Evolutionary conservation across 371 early-diverging fungal genomes (phyloP).

Genomic region (Apophysomyces ossiformis): DNA sequence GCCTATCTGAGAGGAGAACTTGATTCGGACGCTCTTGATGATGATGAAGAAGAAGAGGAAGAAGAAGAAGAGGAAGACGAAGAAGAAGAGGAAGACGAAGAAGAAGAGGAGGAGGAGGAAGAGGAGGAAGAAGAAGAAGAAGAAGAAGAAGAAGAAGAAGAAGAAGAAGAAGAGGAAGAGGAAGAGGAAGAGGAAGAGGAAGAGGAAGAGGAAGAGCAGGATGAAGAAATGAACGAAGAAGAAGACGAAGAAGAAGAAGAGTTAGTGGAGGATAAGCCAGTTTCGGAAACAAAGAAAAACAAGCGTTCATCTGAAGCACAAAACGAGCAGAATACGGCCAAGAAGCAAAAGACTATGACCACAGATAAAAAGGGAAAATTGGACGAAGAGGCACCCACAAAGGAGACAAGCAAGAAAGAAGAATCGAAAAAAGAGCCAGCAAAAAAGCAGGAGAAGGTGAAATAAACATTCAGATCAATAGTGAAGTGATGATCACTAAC

Average conservation of each 20-base stretch:
- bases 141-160: not conserved
- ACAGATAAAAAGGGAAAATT: constrained; percentile 11
- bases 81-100: not conserved
- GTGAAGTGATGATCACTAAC: not conserved
- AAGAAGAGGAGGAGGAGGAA: not conserved
- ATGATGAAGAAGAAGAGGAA: constrained; percentile 26
- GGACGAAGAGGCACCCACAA: constrained; percentile 15
- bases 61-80: constrained; percentile 18
- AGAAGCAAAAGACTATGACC: constrained; percentile 24
- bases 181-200: constrained; percentile 7
- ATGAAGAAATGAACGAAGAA: not conserved
- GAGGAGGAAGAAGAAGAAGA: constrained; percentile 6
- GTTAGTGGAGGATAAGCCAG: constrained; percentile 13
- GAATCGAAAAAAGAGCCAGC: constrained; percentile 7
- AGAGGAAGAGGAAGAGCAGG: not conserved
- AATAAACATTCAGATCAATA: too few relatives aligned
- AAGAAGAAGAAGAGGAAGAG: not conserved
- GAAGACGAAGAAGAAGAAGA: not conserved
- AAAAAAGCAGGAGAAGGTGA: constrained; percentile 26
- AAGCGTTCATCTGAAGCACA: constrained; percentile 22
- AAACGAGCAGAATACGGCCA: constrained; percentile 21
- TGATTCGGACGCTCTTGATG: constrained; percentile 52
- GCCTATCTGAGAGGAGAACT: constrained; percentile 44
- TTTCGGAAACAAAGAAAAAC: constrained; percentile 16
- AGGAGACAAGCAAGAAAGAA: constrained; percentile 14